Conservation (phyloP, 2,329 filamentous ascomycete genomes). For the Coniella lustricola region DNA sequence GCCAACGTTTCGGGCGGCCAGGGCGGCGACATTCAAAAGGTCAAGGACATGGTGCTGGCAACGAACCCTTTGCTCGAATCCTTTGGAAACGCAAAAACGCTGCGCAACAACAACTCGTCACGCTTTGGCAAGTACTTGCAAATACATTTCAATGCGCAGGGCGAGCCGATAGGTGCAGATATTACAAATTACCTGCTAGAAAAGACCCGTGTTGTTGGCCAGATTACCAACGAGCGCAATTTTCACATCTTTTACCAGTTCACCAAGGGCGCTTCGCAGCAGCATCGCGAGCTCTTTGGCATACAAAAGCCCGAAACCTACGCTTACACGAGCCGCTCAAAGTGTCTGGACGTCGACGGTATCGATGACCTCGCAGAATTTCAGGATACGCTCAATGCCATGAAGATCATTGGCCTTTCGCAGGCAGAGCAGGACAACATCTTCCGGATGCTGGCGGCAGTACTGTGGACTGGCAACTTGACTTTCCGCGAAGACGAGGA, state of each 20-base stretch:
- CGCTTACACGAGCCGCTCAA: slow-evolving; percentile 85
- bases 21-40: slow-evolving; percentile 84
- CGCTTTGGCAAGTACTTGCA: slow-evolving; percentile 98
- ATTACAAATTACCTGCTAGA: slow-evolving; percentile 98
- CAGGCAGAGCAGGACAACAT: slow-evolving; percentile 92
- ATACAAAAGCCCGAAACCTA: slow-evolving; percentile 90
- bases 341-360: slow-evolving; percentile 88
- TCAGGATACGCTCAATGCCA: slow-evolving; percentile 83
- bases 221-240: slow-evolving; percentile 92
- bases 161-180: slow-evolving; percentile 90
- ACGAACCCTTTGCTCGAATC: slow-evolving; percentile 96
- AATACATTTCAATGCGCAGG: slow-evolving; percentile 86
- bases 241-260: slow-evolving; percentile 99
- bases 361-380: slow-evolving; percentile 91
- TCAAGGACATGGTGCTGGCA: slow-evolving; percentile 98
- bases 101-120: slow-evolving; percentile 98
- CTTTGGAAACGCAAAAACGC: slow-evolving; percentile 95
- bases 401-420: slow-evolving; percentile 85
- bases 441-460: slow-evolving; percentile 86
- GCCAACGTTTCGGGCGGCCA: slow-evolving; percentile 86
- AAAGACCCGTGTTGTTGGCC: slow-evolving; percentile 89
- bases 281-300: slow-evolving; percentile 81
- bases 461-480: slow-evolving; percentile 93
- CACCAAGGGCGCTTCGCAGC: slow-evolving; percentile 83
- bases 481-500: slow-evolving; percentile 83